Conservation (phyloP, 805 yeast genomes). For the Candida nanaspora region DNA sequence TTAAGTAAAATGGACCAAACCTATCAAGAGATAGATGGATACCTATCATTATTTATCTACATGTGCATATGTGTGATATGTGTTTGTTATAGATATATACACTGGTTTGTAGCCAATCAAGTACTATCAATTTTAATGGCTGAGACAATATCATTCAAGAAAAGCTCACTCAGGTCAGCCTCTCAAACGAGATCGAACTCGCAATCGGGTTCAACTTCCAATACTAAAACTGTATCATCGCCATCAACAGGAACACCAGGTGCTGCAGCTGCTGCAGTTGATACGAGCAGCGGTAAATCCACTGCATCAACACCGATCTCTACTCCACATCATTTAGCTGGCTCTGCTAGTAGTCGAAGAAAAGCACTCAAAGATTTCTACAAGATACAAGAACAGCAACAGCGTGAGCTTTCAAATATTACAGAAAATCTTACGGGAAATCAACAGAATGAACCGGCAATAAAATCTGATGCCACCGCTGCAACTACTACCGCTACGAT, state of each 20-base stretch:
- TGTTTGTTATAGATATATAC: no score
- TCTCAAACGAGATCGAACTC: no score
- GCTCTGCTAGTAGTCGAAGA: slow-evolving; percentile 22
- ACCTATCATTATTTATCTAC: no score
- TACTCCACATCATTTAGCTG: slow-evolving; percentile 2
- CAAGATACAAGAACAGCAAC: slow-evolving; percentile 25
- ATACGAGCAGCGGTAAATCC: no score
- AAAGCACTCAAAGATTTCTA: slow-evolving; percentile 36
- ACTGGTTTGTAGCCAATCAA: no score
- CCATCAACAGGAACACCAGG: not conserved
- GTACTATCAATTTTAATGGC: slow-evolving; percentile 10
- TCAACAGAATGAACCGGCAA: slow-evolving; percentile 3
- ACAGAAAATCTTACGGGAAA: not conserved
- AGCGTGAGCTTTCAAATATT: slow-evolving; percentile 9
- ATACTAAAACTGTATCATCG: no score
- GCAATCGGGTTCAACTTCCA: no score
- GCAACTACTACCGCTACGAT: no score
- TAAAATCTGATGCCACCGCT: no score
- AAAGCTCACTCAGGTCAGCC: slow-evolving; percentile 1
- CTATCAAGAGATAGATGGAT: no score
- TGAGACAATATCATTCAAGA: slow-evolving; percentile 14
- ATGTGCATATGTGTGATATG: no score
- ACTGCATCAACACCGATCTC: slow-evolving; percentile 6
- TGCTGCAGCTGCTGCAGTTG: not conserved
- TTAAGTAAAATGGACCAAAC: no score